A percentile compares a stretch with the other conserved stretches of the same genome.
phyloP scores from a whole-genome alignment of 148 eudicot species.

The Suaeda aralocaspica region DNA sequence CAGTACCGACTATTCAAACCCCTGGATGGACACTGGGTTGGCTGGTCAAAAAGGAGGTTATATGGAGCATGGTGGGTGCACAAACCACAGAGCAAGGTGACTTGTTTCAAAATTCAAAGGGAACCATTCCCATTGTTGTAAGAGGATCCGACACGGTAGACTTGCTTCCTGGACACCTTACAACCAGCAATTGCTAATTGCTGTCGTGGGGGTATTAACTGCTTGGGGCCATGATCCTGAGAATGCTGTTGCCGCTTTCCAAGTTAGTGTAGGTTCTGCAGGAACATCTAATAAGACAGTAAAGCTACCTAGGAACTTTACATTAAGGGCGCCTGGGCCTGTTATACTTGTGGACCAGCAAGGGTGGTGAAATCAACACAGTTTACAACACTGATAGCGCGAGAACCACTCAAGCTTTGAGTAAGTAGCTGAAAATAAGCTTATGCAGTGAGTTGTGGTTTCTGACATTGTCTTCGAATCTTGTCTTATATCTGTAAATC shows the following conservation, averaged over 20 bases:
- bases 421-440: slow-evolving; percentile 41
- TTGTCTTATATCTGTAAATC: neutral
- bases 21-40: slow-evolving; percentile 74
- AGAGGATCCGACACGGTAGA: slow-evolving; percentile 60
- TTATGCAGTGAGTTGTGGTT: slow-evolving; percentile 1
- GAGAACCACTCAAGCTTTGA: slow-evolving; percentile 64
- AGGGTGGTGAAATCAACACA: slow-evolving; percentile 40
- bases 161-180: slow-evolving; percentile 63
- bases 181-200: slow-evolving; percentile 67
- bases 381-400: slow-evolving; percentile 43
- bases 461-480: slow-evolving; percentile 2
- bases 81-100: slow-evolving; percentile 79
- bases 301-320: slow-evolving; percentile 57
- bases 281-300: slow-evolving; percentile 57
- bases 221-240: slow-evolving; percentile 60
- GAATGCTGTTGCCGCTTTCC: slow-evolving; percentile 56
- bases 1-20: slow-evolving; percentile 58
- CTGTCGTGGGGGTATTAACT: slow-evolving; percentile 64
- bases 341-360: slow-evolving; percentile 69
- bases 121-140: slow-evolving; percentile 62
- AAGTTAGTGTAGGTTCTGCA: slow-evolving; percentile 57
- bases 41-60: slow-evolving; percentile 81
- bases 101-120: slow-evolving; percentile 50
- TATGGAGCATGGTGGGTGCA: slow-evolving; percentile 54
- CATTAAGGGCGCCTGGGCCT: slow-evolving; percentile 50